These are phyloP conservation scores for Peterozyma toletana DNA, from an alignment of 805 yeast species.

Conservation along the genomic window DNA sequence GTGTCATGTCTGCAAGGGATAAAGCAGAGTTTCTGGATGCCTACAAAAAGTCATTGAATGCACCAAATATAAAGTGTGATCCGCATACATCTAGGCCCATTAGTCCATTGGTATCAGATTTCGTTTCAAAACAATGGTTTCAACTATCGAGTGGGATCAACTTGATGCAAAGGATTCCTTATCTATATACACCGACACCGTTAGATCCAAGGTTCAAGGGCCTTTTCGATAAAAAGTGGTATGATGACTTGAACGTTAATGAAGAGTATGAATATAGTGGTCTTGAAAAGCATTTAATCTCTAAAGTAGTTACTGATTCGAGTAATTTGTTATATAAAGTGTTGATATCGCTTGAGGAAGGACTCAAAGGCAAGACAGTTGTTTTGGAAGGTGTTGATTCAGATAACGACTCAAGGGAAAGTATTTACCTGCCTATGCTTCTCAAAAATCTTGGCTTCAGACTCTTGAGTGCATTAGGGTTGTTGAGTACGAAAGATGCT, in stretches of 20 bases:
- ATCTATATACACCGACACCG: slow-evolving; percentile 42
- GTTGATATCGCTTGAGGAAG: background rate
- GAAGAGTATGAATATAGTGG: slow-evolving; percentile 39
- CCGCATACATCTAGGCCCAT: slow-evolving; percentile 32
- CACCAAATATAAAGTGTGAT: slow-evolving; percentile 25
- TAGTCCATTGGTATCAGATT: slow-evolving; percentile 54
- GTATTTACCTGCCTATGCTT: background rate
- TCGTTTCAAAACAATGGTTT: slow-evolving; percentile 39
- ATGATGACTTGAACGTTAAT: slow-evolving; percentile 34
- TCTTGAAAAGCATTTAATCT: slow-evolving; percentile 26
- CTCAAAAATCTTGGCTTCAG: background rate
- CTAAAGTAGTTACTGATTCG: slow-evolving; percentile 20
- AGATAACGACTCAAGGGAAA: background rate
- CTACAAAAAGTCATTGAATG: slow-evolving; percentile 8
- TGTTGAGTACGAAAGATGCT: background rate
- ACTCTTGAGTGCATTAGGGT: background rate
- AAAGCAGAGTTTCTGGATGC: slow-evolving; percentile 14
- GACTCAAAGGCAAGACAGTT: background rate
- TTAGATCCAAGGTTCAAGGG: slow-evolving; percentile 15
- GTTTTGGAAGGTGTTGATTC: background rate
- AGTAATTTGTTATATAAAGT: slow-evolving; percentile 8
- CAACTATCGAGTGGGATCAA: slow-evolving; percentile 20
- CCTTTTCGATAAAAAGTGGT: slow-evolving; percentile 28
- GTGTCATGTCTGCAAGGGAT: slow-evolving; percentile 27
- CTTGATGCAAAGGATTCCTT: slow-evolving; percentile 46